These are phyloP conservation scores for Candida bentonensis DNA, from an alignment of 805 yeast species.

Conservation along the genomic window DNA sequence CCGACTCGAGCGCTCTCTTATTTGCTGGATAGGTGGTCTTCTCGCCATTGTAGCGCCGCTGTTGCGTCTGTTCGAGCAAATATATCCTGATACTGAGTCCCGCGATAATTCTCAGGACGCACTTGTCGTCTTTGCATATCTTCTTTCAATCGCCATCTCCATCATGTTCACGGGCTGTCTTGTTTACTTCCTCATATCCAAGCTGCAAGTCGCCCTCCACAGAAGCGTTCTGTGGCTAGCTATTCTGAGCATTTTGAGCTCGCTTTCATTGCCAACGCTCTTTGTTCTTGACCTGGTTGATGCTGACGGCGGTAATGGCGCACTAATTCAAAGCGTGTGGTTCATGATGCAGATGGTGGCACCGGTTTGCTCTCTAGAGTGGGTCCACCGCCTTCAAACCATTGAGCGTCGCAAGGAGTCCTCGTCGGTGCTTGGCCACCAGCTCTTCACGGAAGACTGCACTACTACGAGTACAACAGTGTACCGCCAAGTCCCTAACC, in stretches of 20 bases:
- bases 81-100: conserved; percentile 4
- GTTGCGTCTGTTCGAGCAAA: conserved; percentile 5
- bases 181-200: conserved; percentile 7
- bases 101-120: conserved; percentile 10
- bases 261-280: neutral
- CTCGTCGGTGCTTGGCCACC: too few species aligned
- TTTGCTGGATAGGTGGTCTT: conserved; percentile 7
- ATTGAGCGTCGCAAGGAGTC: too few species aligned
- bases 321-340: too few species aligned
- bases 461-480: too few species aligned
- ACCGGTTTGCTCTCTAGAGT: too few species aligned
- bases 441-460: too few species aligned
- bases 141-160: conserved; percentile 12
- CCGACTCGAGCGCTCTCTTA: conserved; percentile 8
- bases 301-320: too few species aligned
- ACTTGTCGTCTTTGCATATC: conserved; percentile 11
- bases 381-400: too few species aligned
- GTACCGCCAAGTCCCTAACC: too few species aligned
- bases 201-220: conserved; percentile 9
- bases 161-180: conserved; percentile 11
- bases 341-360: too few species aligned
- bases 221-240: neutral
- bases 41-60: conserved; percentile 5
- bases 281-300: neutral
- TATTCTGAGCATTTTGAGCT: neutral